A percentile compares a stretch with the other conserved stretches of the same genome.
Evolutionary conservation across 2,329 filamentous ascomycete species (phyloP).

Genomic region (Rhexocercosporidium sp.): DNA sequence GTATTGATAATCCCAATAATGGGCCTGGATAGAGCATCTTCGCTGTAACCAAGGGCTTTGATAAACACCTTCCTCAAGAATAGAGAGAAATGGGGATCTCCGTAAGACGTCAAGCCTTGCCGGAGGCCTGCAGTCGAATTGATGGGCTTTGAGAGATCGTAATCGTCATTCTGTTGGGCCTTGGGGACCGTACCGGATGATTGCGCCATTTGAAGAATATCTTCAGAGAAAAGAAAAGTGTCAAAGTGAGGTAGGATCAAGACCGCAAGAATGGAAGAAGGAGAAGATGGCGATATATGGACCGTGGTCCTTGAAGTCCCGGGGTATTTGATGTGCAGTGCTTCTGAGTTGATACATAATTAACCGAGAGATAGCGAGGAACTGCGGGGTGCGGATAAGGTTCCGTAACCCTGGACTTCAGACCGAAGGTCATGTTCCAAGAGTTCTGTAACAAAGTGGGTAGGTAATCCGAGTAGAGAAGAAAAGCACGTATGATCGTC

Average conservation of each 20-base stretch:
- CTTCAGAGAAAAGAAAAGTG: no score
- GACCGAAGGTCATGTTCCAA: background rate
- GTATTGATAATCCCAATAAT: slow-evolving; percentile 80
- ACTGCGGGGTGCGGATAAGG: background rate
- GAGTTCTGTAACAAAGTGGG: background rate
- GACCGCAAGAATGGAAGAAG: background rate
- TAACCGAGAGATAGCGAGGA: background rate
- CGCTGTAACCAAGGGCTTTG: slow-evolving; percentile 75
- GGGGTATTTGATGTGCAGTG: background rate
- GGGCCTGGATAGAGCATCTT: slow-evolving; percentile 71
- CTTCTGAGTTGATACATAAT: background rate
- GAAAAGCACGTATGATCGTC: no score
- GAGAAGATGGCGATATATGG: no score
- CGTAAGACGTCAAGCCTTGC: slow-evolving; percentile 70
- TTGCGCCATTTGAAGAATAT: background rate
- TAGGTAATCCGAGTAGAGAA: background rate
- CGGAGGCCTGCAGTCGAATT: slow-evolving; percentile 58
- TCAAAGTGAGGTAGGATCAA: background rate
- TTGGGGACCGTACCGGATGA: background rate
- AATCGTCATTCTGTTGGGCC: slow-evolving; percentile 48
- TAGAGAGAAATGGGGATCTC: slow-evolving; percentile 75
- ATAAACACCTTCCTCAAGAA: slow-evolving; percentile 80
- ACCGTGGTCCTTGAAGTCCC: no score
- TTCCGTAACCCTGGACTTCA: background rate
- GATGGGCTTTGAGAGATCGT: slow-evolving; percentile 62